Evolutionary conservation across 768 basidiomycete species (phyloP), one percentile per base, ranked within the genome.

Genomic region (Myochromella boudieri): DNA sequence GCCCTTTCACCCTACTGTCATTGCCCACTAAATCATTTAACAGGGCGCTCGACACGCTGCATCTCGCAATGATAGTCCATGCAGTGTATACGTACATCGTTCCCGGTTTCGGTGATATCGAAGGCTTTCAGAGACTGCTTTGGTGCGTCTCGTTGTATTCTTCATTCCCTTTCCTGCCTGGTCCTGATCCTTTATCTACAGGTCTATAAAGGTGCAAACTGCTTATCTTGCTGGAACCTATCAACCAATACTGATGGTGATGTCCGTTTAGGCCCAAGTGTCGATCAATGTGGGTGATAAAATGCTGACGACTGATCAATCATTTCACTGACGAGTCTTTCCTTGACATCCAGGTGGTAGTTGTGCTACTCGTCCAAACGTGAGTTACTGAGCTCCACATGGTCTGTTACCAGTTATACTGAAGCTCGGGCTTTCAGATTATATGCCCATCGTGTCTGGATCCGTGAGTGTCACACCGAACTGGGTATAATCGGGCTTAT

Each of bases 381-480:
- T 73, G 47, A 49, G 68, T 61, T 6, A 33, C 14, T 41, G 27
- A 11, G 15, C 37, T 44, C 7, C 11, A 18, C 34, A 41, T 15
- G 33, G 26, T n/a, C 37, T 12, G 14, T 24, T 25, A 29, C 21
- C 22, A 15, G 6, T 20, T 14, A 22, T n/a, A 17, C 47, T 38
- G 25, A 42, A n/a, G 18, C 18, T 11, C 6, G 26, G 42, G 36
- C 38, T 18, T 15, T 12, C 28, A 75, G 75, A 49, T 52, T 76
- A 18, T 78, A 78, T 37, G 65, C 73, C 5, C 64, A 65, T 46
- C 69, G 76, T 3, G 70, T 76, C 6, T 77, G 75, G 74, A 59
- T 71, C 38, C 68, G 75, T 78, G 43, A 60, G 75, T 73, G 7
- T 20, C 38, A 36, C 36, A 47, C 6, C 39, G 27, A 22, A 27